Evolutionary conservation across 495 filamentous ascomycete genomes (phyloP), one percentile per base, ranked within the genome.

Genomic region (Xylaria castorea): DNA sequence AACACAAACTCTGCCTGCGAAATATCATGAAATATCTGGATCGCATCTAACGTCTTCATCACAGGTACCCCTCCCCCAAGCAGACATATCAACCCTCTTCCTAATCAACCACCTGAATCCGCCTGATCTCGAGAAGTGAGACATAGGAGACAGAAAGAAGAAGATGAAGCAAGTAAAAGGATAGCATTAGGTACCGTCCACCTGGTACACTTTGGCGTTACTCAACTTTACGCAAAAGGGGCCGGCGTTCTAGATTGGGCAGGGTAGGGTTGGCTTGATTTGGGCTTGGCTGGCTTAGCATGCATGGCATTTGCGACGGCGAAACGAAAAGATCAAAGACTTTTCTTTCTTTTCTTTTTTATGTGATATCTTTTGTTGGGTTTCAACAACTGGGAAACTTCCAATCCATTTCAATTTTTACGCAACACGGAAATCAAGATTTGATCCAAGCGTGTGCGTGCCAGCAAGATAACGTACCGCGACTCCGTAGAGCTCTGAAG

Each of bases 31-130:
- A 44, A 42, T 38, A 72, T 66, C 36, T 53, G 38, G 44, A 5
- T 42, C 34, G 38, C 44, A 63, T 70, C 68, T 73, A 61, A 70
- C 50, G 7, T 36, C 36, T 48, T 64, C 50, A 11, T 72, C 51
- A 70, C 77, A 95, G 93, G 71, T 95, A 87, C 85, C 93, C 93
- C 74, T 93, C 88, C 87, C 93, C 93, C 76, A 94, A 95, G 87
- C 89, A 94, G 81, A 86, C 89, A 76, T 96, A 95, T 85, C 77
- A 85, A 68, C 77, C 82, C 40, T 79, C 82, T 53, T 81, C 75
- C 75, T 80, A 78, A 73, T 74, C 72, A 64, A 71, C 68, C 38
- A 67, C 70, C 18, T 72, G 50, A 66, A 67, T 57, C 70, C 65
- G 70, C 70, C 63, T 72, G 53, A 77, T 75, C 63, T 44, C 55